Evolutionary conservation across 176 grass and related monocot genomes (phyloP).

Genomic region (Thalia dealbata): DNA sequence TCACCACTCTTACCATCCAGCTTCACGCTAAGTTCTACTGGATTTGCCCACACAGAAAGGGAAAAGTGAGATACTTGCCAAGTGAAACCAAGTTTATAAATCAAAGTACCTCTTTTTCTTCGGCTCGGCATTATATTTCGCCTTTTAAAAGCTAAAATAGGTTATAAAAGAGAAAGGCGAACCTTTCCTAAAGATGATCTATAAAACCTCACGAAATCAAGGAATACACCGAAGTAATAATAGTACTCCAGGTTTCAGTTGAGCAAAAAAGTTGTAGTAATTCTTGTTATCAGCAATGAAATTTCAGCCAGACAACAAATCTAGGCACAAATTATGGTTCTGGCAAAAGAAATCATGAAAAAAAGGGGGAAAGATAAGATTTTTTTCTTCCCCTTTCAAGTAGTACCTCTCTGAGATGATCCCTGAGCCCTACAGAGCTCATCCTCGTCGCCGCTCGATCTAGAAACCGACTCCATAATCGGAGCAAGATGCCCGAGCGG

Average conservation of each 20-base stretch:
- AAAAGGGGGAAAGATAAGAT: neutral
- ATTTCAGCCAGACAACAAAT: neutral
- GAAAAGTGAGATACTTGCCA: neutral
- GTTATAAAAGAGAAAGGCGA: neutral
- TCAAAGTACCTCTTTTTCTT: neutral
- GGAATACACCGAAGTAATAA: neutral
- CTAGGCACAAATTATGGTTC: neutral
- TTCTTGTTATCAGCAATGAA: neutral
- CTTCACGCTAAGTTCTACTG: neutral
- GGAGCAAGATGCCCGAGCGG: no score
- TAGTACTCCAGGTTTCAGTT: neutral
- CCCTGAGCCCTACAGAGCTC: neutral
- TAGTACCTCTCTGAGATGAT: constrained; percentile 6
- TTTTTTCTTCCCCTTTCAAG: neutral
- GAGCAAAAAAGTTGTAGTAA: neutral
- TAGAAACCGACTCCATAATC: neutral
- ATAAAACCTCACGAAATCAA: neutral
- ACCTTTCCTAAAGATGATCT: neutral
- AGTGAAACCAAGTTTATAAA: neutral
- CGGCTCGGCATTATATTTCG: neutral
- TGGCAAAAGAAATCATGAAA: neutral
- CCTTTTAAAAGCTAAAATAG: neutral
- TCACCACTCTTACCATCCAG: constrained; percentile 7
- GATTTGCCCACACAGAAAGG: neutral
- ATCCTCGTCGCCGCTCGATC: constrained; percentile 9